Percentiles rank a stretch among this genome's conserved stretches.
Conservation (phyloP, 306 rosid species). For the Comarum palustre region DNA sequence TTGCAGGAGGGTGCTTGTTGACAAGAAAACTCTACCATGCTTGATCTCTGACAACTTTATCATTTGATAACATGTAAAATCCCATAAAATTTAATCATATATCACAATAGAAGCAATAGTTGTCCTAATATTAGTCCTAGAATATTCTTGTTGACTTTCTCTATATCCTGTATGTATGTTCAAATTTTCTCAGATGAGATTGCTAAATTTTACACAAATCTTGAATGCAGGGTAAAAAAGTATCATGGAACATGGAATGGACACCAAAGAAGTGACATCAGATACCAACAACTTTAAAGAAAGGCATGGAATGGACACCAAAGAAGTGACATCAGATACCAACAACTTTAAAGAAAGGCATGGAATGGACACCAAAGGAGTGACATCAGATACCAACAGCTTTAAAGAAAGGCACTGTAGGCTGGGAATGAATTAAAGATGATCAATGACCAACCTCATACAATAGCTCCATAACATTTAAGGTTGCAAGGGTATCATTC, state of each 20-base stretch:
- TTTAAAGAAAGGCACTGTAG: neutral
- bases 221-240: neutral
- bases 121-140: neutral
- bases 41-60: conserved; percentile 72
- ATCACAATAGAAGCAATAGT: neutral
- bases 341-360: neutral
- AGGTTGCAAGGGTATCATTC: conserved; percentile 68
- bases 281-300: neutral
- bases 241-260: neutral
- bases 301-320: conserved; percentile 2
- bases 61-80: conserved; percentile 26
- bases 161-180: neutral
- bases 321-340: neutral
- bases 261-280: neutral
- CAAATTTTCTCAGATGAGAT: neutral
- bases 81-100: neutral
- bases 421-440: neutral
- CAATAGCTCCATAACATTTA: conserved; percentile 83
- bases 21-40: conserved; percentile 71
- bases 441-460: conserved; percentile 60
- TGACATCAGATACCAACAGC: neutral
- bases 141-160: neutral
- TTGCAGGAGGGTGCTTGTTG: conserved; percentile 64
- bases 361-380: neutral
- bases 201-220: neutral